Conservation (phyloP, 306 rosid genomes). For the Cercis canadensis region DNA sequence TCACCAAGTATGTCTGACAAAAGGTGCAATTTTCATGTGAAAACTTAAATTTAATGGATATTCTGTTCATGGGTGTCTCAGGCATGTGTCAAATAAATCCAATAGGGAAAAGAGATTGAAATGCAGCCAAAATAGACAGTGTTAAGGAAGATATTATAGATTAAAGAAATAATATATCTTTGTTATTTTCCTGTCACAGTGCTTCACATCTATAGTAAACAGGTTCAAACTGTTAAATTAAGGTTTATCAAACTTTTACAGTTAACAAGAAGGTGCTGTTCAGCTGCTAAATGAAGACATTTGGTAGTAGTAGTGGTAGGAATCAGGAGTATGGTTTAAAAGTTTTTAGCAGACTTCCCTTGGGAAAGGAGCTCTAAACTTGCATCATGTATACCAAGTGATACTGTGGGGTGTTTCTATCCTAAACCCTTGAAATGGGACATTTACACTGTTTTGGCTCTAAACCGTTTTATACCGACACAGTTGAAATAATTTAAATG, state of each 20-base stretch:
- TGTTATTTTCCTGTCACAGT: neutral
- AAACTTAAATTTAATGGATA: no score
- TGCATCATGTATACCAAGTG: neutral
- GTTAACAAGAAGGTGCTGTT: neutral
- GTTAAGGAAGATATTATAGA: neutral
- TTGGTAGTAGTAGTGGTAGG: neutral
- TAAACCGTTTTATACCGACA: no score
- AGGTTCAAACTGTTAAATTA: neutral
- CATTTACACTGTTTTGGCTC: no score
- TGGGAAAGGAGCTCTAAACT: neutral
- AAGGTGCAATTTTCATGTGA: no score
- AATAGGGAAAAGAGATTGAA: neutral
- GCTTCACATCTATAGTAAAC: neutral
- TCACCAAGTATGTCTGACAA: neutral
- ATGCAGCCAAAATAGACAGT: neutral
- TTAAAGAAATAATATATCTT: neutral
- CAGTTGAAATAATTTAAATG: no score
- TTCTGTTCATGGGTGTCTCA: no score
- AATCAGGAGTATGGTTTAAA: neutral
- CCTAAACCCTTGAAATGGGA: no score
- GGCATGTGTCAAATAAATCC: no score
- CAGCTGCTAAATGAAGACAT: neutral
- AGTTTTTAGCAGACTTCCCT: neutral
- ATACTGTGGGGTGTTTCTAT: neutral
- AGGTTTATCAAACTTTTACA: neutral